Evolutionary conservation across 129 eudicot species (phyloP).

Genomic region (Sambucus nigra): DNA sequence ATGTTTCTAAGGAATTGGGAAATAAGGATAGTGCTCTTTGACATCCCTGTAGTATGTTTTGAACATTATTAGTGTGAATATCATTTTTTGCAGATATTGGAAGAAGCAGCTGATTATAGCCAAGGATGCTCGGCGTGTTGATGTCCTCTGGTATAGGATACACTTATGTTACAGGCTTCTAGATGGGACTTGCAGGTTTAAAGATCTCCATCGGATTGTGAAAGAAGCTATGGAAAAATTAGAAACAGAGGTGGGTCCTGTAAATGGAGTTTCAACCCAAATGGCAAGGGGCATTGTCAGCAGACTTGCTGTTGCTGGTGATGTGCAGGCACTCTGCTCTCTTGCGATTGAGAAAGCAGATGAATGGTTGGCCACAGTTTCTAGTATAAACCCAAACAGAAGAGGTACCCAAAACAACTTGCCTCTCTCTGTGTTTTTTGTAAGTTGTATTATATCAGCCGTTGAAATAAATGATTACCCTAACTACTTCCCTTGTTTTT

Average conservation of each 20-base stretch:
- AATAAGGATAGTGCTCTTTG: too few relatives aligned
- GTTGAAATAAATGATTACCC: neutral
- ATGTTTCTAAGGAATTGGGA: too few relatives aligned
- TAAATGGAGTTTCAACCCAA: slow-evolving; percentile 50
- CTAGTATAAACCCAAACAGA: slow-evolving; percentile 21
- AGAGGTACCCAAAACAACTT: slow-evolving; percentile 30
- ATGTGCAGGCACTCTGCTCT: slow-evolving; percentile 63
- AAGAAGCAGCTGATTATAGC: slow-evolving; percentile 70
- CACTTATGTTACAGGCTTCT: slow-evolving; percentile 60
- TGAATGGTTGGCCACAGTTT: slow-evolving; percentile 42
- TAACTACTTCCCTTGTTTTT: neutral
- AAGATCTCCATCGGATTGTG: slow-evolving; percentile 53
- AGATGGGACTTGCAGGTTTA: slow-evolving; percentile 69
- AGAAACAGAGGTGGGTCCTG: slow-evolving; percentile 79
- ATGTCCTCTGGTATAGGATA: slow-evolving; percentile 61
- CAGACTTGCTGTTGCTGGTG: slow-evolving; percentile 70
- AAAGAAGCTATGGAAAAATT: slow-evolving; percentile 49
- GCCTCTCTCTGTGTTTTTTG: neutral
- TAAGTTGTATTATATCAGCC: neutral
- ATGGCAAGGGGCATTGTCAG: slow-evolving; percentile 69
- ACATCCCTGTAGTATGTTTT: neutral
- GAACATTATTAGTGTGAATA: neutral
- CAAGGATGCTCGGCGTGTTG: slow-evolving; percentile 67
- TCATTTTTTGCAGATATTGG: slow-evolving; percentile 50
- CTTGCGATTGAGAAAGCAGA: slow-evolving; percentile 71